A percentile compares a stretch with the other conserved stretches of the same genome.
phyloP scores from a whole-genome alignment of 768 basidiomycete genomes.

The Exidia glandulosa region DNA sequence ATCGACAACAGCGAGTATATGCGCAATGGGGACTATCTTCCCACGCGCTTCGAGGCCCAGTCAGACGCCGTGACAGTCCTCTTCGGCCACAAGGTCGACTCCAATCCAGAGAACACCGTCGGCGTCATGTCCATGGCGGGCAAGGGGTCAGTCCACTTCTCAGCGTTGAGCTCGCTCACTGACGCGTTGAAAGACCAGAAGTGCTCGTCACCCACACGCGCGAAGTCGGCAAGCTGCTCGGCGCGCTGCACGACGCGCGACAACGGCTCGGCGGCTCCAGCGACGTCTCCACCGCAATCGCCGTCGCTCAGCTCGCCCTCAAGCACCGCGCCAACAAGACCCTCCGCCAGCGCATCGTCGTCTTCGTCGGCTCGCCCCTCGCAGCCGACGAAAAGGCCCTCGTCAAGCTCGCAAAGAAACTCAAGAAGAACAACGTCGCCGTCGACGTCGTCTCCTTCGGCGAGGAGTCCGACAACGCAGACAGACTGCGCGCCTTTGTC shows the following conservation, averaged over 20 bases:
- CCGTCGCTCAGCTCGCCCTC: slow-evolving; percentile 88
- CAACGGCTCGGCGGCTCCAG: slow-evolving; percentile 67
- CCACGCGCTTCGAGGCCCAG: slow-evolving; percentile 83
- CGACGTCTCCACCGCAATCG: slow-evolving; percentile 84
- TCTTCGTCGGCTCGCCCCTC: slow-evolving; percentile 81
- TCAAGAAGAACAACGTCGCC: slow-evolving; percentile 99
- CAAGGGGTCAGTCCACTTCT: slow-evolving; percentile 55
- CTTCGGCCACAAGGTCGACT: slow-evolving; percentile 86
- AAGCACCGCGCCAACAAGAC: slow-evolving; percentile 99
- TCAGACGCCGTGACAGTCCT: slow-evolving; percentile 82
- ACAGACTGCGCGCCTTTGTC: slow-evolving; percentile 67
- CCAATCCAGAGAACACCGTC: slow-evolving; percentile 95
- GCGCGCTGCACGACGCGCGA: slow-evolving; percentile 61
- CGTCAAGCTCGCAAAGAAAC: slow-evolving; percentile 85
- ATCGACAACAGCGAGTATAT: slow-evolving; percentile 98
- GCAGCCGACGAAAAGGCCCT: slow-evolving; percentile 69
- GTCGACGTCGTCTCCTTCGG: slow-evolving; percentile 88
- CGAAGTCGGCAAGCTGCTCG: slow-evolving; percentile 85
- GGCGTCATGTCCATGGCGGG: slow-evolving; percentile 98
- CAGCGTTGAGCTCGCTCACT: not conserved
- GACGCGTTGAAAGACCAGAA: slow-evolving; percentile 54
- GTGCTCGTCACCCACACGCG: slow-evolving; percentile 94
- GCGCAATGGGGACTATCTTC: slow-evolving; percentile 87
- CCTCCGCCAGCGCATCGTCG: slow-evolving; percentile 88
- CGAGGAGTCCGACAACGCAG: slow-evolving; percentile 68